Conservation (phyloP, 1,139 yeast species). For the Sugiyamaella paludigena region DNA sequence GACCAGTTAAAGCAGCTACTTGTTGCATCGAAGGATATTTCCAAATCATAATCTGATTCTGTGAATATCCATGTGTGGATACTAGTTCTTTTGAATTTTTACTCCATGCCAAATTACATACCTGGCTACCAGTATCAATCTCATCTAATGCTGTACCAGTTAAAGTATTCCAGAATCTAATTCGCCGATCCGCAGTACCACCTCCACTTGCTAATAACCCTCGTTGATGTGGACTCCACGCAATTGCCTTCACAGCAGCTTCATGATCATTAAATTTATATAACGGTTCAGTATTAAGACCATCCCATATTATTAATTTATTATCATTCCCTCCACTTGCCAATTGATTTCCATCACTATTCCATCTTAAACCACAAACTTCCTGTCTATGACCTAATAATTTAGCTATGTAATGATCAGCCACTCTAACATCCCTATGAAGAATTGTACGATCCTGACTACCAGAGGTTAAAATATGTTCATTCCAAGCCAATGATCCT, state of each 20-base stretch:
- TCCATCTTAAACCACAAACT: slow-evolving; percentile 96
- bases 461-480: slow-evolving; percentile 83
- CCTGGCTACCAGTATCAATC: slow-evolving; percentile 92
- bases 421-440: slow-evolving; percentile 87
- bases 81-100: slow-evolving; percentile 88
- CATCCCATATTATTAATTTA: slow-evolving; percentile 77
- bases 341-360: slow-evolving; percentile 70
- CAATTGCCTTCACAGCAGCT: slow-evolving; percentile 94
- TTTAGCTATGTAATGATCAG: slow-evolving; percentile 73
- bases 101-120: slow-evolving; percentile 93
- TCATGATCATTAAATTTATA: slow-evolving; percentile 76
- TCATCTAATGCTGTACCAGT: slow-evolving; percentile 73
- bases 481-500: slow-evolving; percentile 91
- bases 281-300: slow-evolving; percentile 65
- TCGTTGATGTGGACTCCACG: slow-evolving; percentile 97
- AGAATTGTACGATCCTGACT: slow-evolving; percentile 80
- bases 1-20: slow-evolving; percentile 90
- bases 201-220: slow-evolving; percentile 96
- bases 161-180: slow-evolving; percentile 89
- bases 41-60: slow-evolving; percentile 92
- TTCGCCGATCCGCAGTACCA: slow-evolving; percentile 90
- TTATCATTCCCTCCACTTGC: slow-evolving; percentile 74
- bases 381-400: slow-evolving; percentile 84
- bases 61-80: slow-evolving; percentile 91
- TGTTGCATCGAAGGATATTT: slow-evolving; percentile 92